These are phyloP conservation scores for Microbotryum violaceum DNA, from an alignment of 1,284 basidiomycete genomes.

Conservation along the genomic window DNA sequence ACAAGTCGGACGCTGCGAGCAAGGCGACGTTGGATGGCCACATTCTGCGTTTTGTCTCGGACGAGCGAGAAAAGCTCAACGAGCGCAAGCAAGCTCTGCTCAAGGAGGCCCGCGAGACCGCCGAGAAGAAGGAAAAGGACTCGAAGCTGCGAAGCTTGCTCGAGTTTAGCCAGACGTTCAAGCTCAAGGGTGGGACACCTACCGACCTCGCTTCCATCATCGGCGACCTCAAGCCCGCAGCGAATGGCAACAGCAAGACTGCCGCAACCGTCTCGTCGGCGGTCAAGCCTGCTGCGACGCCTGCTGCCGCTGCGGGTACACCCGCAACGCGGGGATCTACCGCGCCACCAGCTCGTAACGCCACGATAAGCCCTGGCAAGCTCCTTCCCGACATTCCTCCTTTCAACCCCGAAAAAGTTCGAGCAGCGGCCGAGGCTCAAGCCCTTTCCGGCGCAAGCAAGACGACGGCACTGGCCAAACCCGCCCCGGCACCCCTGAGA, in stretches of 20 bases:
- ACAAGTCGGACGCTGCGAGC: constrained; percentile 7
- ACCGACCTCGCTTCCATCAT: constrained; percentile 10
- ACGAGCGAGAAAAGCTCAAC: constrained; percentile 75
- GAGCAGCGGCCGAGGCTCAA: no score
- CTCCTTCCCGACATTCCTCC: constrained; percentile 82
- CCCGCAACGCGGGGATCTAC: no score
- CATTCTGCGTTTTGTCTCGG: constrained; percentile 82
- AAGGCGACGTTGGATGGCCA: constrained; percentile 35
- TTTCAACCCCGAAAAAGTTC: constrained; percentile 58
- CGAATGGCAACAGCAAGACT: constrained; percentile 13
- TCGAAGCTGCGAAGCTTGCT: constrained; percentile 83
- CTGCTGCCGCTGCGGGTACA: background rate
- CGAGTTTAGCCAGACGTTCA: constrained; percentile 88
- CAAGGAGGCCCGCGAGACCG: constrained; percentile 50
- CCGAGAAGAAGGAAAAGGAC: constrained; percentile 88
- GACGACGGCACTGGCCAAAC: background rate
- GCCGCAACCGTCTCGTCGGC: background rate
- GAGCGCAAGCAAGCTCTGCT: constrained; percentile 57
- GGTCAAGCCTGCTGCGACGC: background rate
- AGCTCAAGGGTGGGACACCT: constrained; percentile 49
- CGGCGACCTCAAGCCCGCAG: constrained; percentile 2
- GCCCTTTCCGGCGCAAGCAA: background rate
- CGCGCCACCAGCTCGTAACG: no score
- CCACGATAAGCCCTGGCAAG: no score
- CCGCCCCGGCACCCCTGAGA: constrained; percentile 5